Evolutionary conservation across 345 rosid genomes (phyloP).

Genomic region (Moricandia moricandioides): DNA sequence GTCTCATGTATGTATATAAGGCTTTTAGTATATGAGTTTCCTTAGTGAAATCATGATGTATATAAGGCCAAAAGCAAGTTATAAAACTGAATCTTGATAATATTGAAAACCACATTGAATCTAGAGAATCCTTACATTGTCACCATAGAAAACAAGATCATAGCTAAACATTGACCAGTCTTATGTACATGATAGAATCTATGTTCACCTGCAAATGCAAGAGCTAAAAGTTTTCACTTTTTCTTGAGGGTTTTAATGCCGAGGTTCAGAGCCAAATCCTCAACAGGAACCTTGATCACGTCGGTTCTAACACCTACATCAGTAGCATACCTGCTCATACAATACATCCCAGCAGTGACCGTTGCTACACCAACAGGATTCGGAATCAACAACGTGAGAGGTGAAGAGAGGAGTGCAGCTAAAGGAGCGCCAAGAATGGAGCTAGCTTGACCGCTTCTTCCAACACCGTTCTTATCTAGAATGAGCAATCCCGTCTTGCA

Average conservation of each 20-base stretch:
- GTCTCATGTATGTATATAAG: constrained; percentile 26
- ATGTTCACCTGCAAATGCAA: constrained; percentile 5
- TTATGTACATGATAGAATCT: constrained; percentile 21
- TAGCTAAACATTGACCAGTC: constrained; percentile 23
- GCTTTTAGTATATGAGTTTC: not conserved
- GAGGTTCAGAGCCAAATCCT: constrained; percentile 41
- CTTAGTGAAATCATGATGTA: not conserved
- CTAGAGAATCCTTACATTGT: constrained; percentile 12
- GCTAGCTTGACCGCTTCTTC: constrained; percentile 87
- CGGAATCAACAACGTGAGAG: constrained; percentile 79
- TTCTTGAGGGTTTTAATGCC: constrained; percentile 11
- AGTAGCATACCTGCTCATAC: constrained; percentile 92
- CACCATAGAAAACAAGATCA: constrained; percentile 19
- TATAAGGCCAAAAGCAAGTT: constrained; percentile 9
- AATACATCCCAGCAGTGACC: constrained; percentile 91
- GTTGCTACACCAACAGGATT: constrained; percentile 93
- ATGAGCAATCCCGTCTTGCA: constrained; percentile 88
- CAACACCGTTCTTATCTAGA: constrained; percentile 69
- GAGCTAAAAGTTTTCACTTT: not conserved
- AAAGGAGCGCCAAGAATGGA: constrained; percentile 77
- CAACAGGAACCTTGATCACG: constrained; percentile 86
- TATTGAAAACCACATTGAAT: not conserved
- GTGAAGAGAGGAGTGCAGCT: constrained; percentile 89
- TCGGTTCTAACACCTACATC: constrained; percentile 86
- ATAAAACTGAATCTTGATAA: constrained; percentile 15